Evolutionary conservation across 805 yeast species (phyloP).

Genomic region (Kuraishia borneana): DNA sequence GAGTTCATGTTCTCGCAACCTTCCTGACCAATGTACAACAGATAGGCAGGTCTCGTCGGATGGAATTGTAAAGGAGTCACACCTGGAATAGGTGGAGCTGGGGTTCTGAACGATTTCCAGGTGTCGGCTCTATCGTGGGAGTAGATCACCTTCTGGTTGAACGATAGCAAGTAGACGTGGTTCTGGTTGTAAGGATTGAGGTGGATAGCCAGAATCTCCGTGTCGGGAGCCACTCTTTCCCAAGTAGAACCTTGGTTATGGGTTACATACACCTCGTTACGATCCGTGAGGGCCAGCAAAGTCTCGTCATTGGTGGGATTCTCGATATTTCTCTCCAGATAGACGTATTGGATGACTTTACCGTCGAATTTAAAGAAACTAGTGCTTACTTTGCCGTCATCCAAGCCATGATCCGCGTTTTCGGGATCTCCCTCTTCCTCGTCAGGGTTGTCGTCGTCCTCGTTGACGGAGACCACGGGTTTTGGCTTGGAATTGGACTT

Average conservation of each 20-base stretch:
- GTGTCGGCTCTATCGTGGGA: constrained; percentile 60
- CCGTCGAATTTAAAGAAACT: constrained; percentile 41
- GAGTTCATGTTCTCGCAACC: constrained; percentile 39
- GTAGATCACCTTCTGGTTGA: constrained; percentile 35
- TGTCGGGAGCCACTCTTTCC: constrained; percentile 30
- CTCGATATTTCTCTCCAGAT: constrained; percentile 40
- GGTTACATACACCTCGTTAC: constrained; percentile 50
- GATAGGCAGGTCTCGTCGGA: constrained; percentile 42
- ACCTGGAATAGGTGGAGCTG: constrained; percentile 33
- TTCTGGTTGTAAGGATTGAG: constrained; percentile 47
- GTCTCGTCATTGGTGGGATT: constrained; percentile 40
- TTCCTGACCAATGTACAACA: constrained; percentile 59
- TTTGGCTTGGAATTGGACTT: neutral
- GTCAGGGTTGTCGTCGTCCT: constrained; percentile 5
- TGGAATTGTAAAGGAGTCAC: constrained; percentile 48
- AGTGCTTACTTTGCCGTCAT: constrained; percentile 29
- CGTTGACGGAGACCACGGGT: neutral
- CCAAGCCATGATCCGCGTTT: constrained; percentile 19
- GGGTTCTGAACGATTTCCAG: constrained; percentile 43
- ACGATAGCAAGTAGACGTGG: constrained; percentile 41
- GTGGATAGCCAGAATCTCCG: constrained; percentile 38
- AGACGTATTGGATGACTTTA: constrained; percentile 41
- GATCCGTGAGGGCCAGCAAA: constrained; percentile 45
- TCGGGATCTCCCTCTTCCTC: constrained; percentile 23
- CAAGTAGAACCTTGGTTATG: constrained; percentile 57